These are phyloP conservation scores for Cardamine chenopodiifolia DNA, from an alignment of 345 rosid genomes.

Conservation along the genomic window DNA sequence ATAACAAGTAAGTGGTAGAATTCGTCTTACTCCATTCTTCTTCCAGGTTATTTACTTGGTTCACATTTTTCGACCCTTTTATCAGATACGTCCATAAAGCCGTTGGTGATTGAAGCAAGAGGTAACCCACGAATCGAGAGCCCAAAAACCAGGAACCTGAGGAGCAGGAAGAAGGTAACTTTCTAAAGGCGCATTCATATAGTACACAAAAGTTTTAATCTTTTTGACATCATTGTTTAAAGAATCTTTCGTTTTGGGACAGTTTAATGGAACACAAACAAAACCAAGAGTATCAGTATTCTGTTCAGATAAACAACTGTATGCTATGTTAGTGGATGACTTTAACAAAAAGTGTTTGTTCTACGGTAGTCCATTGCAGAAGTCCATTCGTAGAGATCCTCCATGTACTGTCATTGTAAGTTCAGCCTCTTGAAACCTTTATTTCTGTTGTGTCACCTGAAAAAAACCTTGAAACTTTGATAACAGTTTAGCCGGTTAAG, in stretches of 20 bases:
- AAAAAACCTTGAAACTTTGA: background rate
- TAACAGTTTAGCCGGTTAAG: background rate
- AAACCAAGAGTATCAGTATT: constrained; percentile 89
- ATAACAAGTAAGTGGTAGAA: constrained; percentile 22
- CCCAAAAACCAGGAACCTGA: constrained; percentile 67
- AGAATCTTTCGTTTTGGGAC: constrained; percentile 7
- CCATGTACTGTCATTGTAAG: constrained; percentile 65
- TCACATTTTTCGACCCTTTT: background rate
- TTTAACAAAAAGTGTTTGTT: constrained; percentile 76
- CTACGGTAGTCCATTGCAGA: constrained; percentile 84
- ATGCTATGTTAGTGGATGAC: constrained; percentile 90
- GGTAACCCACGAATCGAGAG: constrained; percentile 60
- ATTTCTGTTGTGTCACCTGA: background rate
- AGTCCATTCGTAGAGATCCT: constrained; percentile 64
- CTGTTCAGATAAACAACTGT: constrained; percentile 85
- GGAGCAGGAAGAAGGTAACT: constrained; percentile 70
- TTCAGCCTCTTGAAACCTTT: background rate
- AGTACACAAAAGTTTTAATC: background rate
- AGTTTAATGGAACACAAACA: constrained; percentile 45
- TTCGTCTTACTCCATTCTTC: background rate
- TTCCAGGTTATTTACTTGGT: background rate
- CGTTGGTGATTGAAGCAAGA: constrained; percentile 55
- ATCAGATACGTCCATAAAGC: constrained; percentile 18
- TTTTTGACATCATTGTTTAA: constrained; percentile 8
- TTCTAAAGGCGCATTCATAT: background rate